Evolutionary conservation across 106 monocot species (phyloP), one percentile per base, ranked within the genome.

Genomic region (Acorus gramineus): DNA sequence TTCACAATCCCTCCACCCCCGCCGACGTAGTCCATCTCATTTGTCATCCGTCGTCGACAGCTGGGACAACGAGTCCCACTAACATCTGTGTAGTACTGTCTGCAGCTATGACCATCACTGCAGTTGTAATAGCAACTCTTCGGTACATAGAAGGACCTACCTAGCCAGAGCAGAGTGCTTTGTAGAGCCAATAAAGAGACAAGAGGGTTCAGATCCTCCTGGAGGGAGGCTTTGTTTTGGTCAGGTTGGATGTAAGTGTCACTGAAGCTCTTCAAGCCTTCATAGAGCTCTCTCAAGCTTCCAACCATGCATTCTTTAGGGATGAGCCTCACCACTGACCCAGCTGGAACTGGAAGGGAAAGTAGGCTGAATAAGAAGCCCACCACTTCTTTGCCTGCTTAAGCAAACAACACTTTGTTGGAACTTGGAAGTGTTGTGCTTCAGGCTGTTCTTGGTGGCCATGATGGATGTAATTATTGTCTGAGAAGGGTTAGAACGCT

Each of bases 321-420:
- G 5, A 76, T 55, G 44, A 76, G 71, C 51, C 57, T 71, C 4
- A 63, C 53, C 28, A 67, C 42, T 10, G 56, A 1, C 8, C 68
- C 76, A 0, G 72, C 4, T 4, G 28, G 28, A 28, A 28, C 28
- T 28, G 80, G 80, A 2, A 81, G 45, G 3, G 67, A 6, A n/a
- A 81, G 62, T 56, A 80, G 67, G 56, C 66, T 53, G 67, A 80
- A 66, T 2, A 80, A 45, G 67, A 80, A 80, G 66, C 71, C 75
- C 3, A 80, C 71, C 0, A 71, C 55, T 8, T 76, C 80, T 45
- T 80, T 80, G 1, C 67, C 52, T 0, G 63, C 71, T 53, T 81
- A 75, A 0, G 56, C 80, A 12, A 63, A 81, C 10, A 81, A 57
- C 0, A 81, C 76, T 13, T 59, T 68, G 50, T 28, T 28, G 28